These are phyloP conservation scores for Pulveroboletus sp. DNA, from an alignment of 768 basidiomycete species.

Conservation along the genomic window DNA sequence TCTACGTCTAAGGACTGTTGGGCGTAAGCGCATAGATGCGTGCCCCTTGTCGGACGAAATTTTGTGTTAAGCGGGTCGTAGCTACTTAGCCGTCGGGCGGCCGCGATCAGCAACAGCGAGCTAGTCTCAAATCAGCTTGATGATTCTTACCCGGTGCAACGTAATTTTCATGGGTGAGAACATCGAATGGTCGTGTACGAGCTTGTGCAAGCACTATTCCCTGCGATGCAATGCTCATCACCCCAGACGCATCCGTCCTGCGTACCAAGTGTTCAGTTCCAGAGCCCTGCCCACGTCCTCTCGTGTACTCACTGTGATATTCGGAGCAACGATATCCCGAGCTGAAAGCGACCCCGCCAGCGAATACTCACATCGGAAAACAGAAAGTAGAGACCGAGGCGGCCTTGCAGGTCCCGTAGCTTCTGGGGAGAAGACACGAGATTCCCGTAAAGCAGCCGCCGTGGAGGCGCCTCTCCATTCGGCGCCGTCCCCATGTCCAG, in stretches of 20 bases:
- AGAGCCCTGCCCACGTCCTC: slow-evolving; percentile 9
- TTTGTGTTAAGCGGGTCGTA: slow-evolving; percentile 51
- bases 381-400: slow-evolving; percentile 79
- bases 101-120: slow-evolving; percentile 11
- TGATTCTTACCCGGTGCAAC: slow-evolving; percentile 66
- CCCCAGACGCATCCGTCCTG: slow-evolving; percentile 49
- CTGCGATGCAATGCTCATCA: slow-evolving; percentile 48
- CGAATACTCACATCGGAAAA: slow-evolving; percentile 90
- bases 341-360: slow-evolving; percentile 67
- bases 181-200: slow-evolving; percentile 75
- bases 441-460: slow-evolving; percentile 75
- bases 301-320: slow-evolving; percentile 61
- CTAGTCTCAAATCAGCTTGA: slow-evolving; percentile 19
- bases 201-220: slow-evolving; percentile 67
- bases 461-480: slow-evolving; percentile 38
- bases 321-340: slow-evolving; percentile 68
- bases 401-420: slow-evolving; percentile 75
- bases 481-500: slow-evolving; percentile 63
- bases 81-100: slow-evolving; percentile 26
- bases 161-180: slow-evolving; percentile 68
- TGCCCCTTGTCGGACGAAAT: slow-evolving; percentile 54
- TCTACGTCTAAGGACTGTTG: slow-evolving; percentile 32
- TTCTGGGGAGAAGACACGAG: slow-evolving; percentile 79
- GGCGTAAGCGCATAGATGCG: slow-evolving; percentile 51
- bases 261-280: slow-evolving; percentile 14